A percentile compares a stretch with the other conserved stretches of the same genome.
phyloP scores from a whole-genome alignment of 2,329 filamentous ascomycete genomes.

The Aspergillus quadricinctus region DNA sequence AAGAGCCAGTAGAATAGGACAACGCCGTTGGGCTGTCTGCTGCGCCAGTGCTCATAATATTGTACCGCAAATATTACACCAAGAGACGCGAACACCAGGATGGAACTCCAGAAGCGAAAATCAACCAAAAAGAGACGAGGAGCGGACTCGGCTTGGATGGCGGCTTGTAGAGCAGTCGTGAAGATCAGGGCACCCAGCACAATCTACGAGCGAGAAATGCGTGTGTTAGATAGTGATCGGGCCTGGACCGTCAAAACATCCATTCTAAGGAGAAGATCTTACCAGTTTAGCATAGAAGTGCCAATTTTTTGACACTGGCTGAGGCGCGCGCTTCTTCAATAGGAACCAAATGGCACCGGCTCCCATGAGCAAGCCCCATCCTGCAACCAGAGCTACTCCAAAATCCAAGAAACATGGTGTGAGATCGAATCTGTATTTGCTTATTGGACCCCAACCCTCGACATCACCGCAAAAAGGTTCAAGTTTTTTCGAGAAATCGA shows the following conservation, averaged over 20 bases:
- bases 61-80: conserved; percentile 72
- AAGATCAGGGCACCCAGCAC: conserved; percentile 65
- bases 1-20: conserved; percentile 91
- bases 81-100: conserved; percentile 67
- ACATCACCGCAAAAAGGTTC: conserved; percentile 81
- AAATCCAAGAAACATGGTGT: conserved; percentile 97
- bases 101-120: conserved; percentile 79
- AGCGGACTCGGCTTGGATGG: conserved; percentile 68
- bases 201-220: conserved; percentile 35
- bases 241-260: background rate
- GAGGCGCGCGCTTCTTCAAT: conserved; percentile 62
- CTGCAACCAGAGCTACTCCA: conserved; percentile 73
- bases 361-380: conserved; percentile 74
- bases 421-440: conserved; percentile 82
- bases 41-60: conserved; percentile 79
- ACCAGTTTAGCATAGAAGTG: conserved; percentile 94
- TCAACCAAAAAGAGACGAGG: conserved; percentile 69
- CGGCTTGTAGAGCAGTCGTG: conserved; percentile 67
- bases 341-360: conserved; percentile 76
- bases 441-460: conserved; percentile 95
- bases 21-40: conserved; percentile 79
- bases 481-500: conserved; percentile 20
- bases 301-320: conserved; percentile 73
- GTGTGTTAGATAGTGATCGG: background rate
- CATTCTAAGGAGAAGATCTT: conserved; percentile 25